phyloP scores from a whole-genome alignment of 768 basidiomycete genomes.

The Rickenella mellea region DNA sequence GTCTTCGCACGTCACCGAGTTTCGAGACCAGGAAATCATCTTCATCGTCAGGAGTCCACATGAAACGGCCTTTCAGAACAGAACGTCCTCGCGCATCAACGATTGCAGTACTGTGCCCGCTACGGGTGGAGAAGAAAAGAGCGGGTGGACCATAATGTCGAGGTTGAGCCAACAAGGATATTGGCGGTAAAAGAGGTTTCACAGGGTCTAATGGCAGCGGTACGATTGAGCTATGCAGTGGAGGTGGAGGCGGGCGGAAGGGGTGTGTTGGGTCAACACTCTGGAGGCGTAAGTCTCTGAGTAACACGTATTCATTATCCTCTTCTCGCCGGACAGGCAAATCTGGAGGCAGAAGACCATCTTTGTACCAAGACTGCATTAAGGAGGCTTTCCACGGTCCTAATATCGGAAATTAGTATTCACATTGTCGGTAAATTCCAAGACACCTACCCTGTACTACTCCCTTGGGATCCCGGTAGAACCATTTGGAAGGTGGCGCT shows the following conservation, averaged over 20 bases:
- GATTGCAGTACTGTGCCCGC: conserved; percentile 81
- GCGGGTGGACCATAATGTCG: conserved; percentile 82
- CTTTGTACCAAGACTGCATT: conserved; percentile 87
- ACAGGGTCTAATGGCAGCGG: conserved; percentile 24
- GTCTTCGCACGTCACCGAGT: conserved; percentile 74
- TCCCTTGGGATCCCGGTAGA: conserved; percentile 75
- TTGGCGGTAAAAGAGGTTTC: conserved; percentile 57
- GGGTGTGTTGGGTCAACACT: conserved; percentile 77
- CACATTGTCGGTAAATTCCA: not conserved
- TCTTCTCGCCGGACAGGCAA: conserved; percentile 74
- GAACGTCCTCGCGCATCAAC: conserved; percentile 82
- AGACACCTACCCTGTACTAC: conserved; percentile 58
- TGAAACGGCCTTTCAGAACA: conserved; percentile 69
- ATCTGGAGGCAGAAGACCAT: conserved; percentile 72
- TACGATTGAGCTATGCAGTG: conserved; percentile 30
- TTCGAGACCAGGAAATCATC: conserved; percentile 32
- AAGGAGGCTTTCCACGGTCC: conserved; percentile 83
- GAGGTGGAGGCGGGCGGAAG: conserved; percentile 43
- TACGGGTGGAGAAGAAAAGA: conserved; percentile 80
- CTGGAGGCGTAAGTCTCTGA: conserved; percentile 70
- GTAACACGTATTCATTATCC: conserved; percentile 53
- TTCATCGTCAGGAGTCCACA: conserved; percentile 67
- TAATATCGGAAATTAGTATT: conserved; percentile 19
- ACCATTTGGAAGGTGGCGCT: conserved; percentile 67
- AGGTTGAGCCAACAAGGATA: conserved; percentile 71